These are phyloP conservation scores for Xerocomus tenax DNA, from an alignment of 1,284 basidiomycete genomes.

Conservation along the genomic window DNA sequence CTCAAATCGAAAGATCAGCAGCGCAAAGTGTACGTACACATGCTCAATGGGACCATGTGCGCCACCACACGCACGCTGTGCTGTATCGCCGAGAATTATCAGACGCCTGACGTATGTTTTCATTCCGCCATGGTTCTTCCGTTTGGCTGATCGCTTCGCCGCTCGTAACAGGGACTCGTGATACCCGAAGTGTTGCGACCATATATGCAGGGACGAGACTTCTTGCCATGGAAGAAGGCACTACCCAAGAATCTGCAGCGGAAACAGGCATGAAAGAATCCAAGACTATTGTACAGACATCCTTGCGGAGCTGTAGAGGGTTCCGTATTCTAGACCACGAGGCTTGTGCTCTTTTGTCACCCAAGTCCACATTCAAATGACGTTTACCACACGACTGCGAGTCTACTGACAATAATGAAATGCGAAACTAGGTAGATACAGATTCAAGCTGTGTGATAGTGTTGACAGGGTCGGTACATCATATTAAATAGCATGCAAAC, in stretches of 20 bases:
- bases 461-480: conserved; percentile 11
- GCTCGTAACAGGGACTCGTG: conserved; percentile 58
- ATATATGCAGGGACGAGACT: conserved; percentile 94
- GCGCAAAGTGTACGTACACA: conserved; percentile 89
- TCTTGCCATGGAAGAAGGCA: conserved; percentile 82
- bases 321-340: background rate
- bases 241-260: conserved; percentile 72
- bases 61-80: conserved; percentile 94
- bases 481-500: background rate
- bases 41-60: conserved; percentile 95
- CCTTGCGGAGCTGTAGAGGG: background rate
- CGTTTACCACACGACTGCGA: background rate
- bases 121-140: background rate
- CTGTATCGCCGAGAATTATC: conserved; percentile 98
- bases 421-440: conserved; percentile 16
- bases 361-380: background rate
- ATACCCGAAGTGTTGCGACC: conserved; percentile 85
- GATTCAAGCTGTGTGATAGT: conserved; percentile 7
- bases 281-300: background rate
- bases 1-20: conserved; percentile 80
- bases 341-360: background rate
- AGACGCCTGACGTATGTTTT: conserved; percentile 76
- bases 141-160: background rate
- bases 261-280: conserved; percentile 37
- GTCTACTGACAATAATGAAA: background rate